Evolutionary conservation across 345 rosid genomes (phyloP).

Genomic region (Physaria fendleri): DNA sequence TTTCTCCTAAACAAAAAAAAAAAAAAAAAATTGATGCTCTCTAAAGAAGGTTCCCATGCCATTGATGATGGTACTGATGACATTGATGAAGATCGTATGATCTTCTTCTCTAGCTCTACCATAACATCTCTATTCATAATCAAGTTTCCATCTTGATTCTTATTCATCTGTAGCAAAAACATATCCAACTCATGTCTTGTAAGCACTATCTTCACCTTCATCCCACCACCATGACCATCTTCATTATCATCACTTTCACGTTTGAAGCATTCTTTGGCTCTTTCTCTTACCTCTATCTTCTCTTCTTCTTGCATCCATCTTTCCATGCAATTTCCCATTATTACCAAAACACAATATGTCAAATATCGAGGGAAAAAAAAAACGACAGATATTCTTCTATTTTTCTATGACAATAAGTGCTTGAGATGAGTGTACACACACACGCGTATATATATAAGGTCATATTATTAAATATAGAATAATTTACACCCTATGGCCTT

Average conservation of each 20-base stretch:
- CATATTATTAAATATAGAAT: slow-evolving; percentile 3
- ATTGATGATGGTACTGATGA: slow-evolving; percentile 7
- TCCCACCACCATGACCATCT: slow-evolving; percentile 31
- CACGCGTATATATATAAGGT: background rate
- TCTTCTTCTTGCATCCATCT: slow-evolving; percentile 7
- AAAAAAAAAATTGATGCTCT: too few relatives aligned
- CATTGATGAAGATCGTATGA: background rate
- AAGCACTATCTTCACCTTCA: slow-evolving; percentile 73
- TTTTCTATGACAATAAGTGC: slow-evolving; percentile 8
- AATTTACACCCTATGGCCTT: too few relatives aligned
- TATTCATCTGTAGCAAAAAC: slow-evolving; percentile 40
- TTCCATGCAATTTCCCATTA: slow-evolving; percentile 30
- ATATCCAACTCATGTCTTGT: slow-evolving; percentile 61
- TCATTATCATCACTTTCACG: slow-evolving; percentile 10
- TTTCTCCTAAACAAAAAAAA: too few relatives aligned
- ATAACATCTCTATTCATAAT: slow-evolving; percentile 30
- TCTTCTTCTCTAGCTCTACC: slow-evolving; percentile 37
- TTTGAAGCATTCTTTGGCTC: slow-evolving; percentile 2
- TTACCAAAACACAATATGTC: background rate
- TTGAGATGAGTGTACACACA: slow-evolving; percentile 20
- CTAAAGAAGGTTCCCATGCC: slow-evolving; percentile 67
- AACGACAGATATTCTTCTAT: background rate
- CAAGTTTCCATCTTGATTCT: slow-evolving; percentile 21
- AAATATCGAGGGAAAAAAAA: background rate
- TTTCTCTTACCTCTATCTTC: slow-evolving; percentile 1